phyloP scores from a whole-genome alignment of 2,329 filamentous ascomycete species.

The Fonsecaea nubica region DNA sequence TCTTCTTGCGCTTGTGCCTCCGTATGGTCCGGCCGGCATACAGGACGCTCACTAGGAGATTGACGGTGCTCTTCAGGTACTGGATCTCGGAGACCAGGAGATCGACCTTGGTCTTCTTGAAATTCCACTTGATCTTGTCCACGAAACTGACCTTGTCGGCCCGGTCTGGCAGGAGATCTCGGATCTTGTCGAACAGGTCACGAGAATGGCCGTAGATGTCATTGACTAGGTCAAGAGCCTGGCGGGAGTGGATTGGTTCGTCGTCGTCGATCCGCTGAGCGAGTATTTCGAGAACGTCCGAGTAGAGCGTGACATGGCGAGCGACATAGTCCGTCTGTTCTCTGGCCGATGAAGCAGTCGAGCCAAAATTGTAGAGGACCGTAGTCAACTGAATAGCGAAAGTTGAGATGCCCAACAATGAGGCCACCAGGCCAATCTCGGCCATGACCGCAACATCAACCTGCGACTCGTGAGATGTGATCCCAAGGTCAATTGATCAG shows the following conservation, averaged over 20 bases:
- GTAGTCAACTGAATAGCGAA: constrained; percentile 25
- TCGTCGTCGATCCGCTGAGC: constrained; percentile 22
- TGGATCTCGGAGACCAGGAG: constrained; percentile 27
- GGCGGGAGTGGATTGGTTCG: constrained; percentile 21
- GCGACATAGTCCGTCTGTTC: constrained; percentile 25
- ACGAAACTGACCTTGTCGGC: constrained; percentile 12
- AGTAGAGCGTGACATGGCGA: constrained; percentile 23
- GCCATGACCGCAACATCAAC: constrained; percentile 16
- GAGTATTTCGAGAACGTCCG: constrained; percentile 25
- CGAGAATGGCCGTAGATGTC: constrained; percentile 22
- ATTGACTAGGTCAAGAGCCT: constrained; percentile 20
- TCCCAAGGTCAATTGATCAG: neutral
- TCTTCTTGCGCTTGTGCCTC: constrained; percentile 3
- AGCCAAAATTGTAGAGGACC: constrained; percentile 25
- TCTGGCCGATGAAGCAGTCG: constrained; percentile 17
- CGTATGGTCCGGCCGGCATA: constrained; percentile 19
- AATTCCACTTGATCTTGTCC: constrained; percentile 29
- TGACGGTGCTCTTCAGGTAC: constrained; percentile 24
- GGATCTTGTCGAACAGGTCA: constrained; percentile 20
- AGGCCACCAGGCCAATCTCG: constrained; percentile 20
- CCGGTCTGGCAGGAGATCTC: constrained; percentile 9
- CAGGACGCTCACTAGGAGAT: constrained; percentile 19
- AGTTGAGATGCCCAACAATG: constrained; percentile 23
- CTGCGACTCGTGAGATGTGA: neutral
- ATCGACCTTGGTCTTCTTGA: constrained; percentile 24